phyloP scores from a whole-genome alignment of 2,329 filamentous ascomycete genomes.

The Talaromyces islandicus region DNA sequence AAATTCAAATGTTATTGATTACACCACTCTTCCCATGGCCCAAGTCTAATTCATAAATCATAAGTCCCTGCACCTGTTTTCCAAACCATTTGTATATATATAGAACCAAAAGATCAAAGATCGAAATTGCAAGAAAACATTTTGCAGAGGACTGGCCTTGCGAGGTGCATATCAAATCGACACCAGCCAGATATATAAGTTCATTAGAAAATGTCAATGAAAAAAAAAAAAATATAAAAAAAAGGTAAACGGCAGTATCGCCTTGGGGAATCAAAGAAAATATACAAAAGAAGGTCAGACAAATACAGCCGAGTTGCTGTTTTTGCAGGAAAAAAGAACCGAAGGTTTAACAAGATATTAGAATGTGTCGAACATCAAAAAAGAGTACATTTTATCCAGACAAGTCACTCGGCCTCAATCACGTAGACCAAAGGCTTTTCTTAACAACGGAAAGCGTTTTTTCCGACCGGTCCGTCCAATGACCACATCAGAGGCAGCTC shows the following conservation, averaged over 20 bases:
- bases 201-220: not conserved
- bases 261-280: not conserved
- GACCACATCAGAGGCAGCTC: conserved; percentile 21
- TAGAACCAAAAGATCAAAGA: not conserved
- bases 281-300: not conserved
- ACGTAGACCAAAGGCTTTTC: conserved; percentile 39
- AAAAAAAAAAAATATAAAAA: not conserved
- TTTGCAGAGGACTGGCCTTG: not conserved
- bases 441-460: conserved; percentile 40
- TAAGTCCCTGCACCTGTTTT: not conserved
- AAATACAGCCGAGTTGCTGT: not conserved
- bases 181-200: not conserved
- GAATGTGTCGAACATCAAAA: not conserved
- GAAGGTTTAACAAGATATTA: not conserved
- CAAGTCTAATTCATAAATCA: not conserved
- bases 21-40: not conserved
- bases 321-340: not conserved
- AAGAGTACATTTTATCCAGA: not conserved
- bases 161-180: not conserved
- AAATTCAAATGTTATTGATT: not conserved
- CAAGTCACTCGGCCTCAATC: conserved; percentile 13
- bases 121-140: not conserved
- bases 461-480: conserved; percentile 35
- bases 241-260: not conserved
- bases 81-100: not conserved